Conservation (phyloP, 2,329 filamentous ascomycete genomes). For the Nigrograna mackinnonii region DNA sequence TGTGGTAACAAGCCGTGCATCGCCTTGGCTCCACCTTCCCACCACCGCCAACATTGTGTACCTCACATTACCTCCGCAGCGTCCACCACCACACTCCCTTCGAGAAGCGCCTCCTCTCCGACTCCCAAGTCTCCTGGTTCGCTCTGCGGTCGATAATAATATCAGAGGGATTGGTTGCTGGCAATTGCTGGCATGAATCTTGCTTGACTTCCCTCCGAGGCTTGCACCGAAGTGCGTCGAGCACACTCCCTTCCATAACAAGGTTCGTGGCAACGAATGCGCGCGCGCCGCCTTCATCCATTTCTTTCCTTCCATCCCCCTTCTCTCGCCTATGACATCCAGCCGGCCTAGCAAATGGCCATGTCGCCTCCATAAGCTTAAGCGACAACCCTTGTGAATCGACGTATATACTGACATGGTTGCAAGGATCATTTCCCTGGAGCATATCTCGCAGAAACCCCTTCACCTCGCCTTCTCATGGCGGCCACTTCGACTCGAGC, state of each 20-base stretch:
- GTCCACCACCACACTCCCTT: constrained; percentile 6
- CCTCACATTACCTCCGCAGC: constrained; percentile 1
- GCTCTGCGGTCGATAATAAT: not conserved
- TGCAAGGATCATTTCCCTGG: constrained; percentile 8
- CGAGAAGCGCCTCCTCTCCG: constrained; percentile 16
- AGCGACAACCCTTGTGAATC: too few relatives aligned
- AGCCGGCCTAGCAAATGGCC: too few relatives aligned
- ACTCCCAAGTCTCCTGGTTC: not conserved
- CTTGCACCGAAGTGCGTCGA: constrained; percentile 12
- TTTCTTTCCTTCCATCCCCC: constrained; percentile 2
- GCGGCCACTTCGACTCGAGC: constrained; percentile 51
- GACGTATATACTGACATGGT: constrained; percentile 13
- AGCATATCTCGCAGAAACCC: constrained; percentile 2
- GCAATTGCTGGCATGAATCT: constrained; percentile 14
- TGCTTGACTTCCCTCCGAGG: constrained; percentile 3
- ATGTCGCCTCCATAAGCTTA: not conserved
- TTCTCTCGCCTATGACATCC: too few relatives aligned
- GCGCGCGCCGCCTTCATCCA: constrained; percentile 2
- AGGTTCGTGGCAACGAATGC: not conserved
- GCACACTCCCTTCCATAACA: constrained; percentile 1
- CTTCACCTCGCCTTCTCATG: constrained; percentile 13
- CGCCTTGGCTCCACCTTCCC: constrained; percentile 8
- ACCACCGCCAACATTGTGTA: too few relatives aligned
- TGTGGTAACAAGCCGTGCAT: not conserved
- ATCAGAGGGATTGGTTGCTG: not conserved